Evolutionary conservation across 2,329 filamentous ascomycete species (phyloP).

Genomic region (Sphaerostilbella broomeana): DNA sequence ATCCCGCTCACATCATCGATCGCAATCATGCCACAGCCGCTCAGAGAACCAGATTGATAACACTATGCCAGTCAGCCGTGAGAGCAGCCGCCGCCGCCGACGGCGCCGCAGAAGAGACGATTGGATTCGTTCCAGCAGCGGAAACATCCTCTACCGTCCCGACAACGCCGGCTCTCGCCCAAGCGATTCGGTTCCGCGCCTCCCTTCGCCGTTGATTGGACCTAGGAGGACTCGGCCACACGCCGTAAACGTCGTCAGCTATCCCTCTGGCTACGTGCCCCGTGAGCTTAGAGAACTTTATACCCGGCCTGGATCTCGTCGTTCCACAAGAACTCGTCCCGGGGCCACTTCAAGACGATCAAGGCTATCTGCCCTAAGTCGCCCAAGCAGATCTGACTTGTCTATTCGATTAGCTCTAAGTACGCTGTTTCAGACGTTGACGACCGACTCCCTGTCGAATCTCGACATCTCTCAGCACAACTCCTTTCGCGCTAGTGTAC

Average conservation of each 20-base stretch:
- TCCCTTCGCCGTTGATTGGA: slow-evolving; percentile 34
- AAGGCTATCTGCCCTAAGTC: slow-evolving; percentile 3
- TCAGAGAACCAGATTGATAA: slow-evolving; percentile 6
- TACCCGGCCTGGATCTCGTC: slow-evolving; percentile 1
- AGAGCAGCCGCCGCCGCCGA: slow-evolving; percentile 5
- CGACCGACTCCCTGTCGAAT: slow-evolving; percentile 9
- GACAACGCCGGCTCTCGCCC: slow-evolving; percentile 10
- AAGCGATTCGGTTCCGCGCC: slow-evolving; percentile 14
- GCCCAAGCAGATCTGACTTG: slow-evolving; percentile 3
- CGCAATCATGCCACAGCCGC: not conserved
- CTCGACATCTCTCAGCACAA: slow-evolving; percentile 9
- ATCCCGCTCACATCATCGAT: slow-evolving; percentile 6
- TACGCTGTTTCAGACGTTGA: slow-evolving; percentile 8
- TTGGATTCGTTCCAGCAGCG: slow-evolving; percentile 20
- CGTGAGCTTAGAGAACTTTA: slow-evolving; percentile 32
- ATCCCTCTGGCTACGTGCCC: slow-evolving; percentile 38
- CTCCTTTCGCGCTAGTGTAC: slow-evolving; percentile 9
- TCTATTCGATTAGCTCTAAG: slow-evolving; percentile 9
- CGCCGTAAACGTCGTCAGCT: slow-evolving; percentile 37
- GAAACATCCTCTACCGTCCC: slow-evolving; percentile 26
- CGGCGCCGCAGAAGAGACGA: slow-evolving; percentile 14
- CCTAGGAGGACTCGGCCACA: slow-evolving; percentile 34
- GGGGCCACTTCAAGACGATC: slow-evolving; percentile 1
- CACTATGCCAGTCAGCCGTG: slow-evolving; percentile 10
- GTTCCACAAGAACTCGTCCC: not conserved